phyloP scores from a whole-genome alignment of 768 basidiomycete genomes.

The Imleria badia region DNA sequence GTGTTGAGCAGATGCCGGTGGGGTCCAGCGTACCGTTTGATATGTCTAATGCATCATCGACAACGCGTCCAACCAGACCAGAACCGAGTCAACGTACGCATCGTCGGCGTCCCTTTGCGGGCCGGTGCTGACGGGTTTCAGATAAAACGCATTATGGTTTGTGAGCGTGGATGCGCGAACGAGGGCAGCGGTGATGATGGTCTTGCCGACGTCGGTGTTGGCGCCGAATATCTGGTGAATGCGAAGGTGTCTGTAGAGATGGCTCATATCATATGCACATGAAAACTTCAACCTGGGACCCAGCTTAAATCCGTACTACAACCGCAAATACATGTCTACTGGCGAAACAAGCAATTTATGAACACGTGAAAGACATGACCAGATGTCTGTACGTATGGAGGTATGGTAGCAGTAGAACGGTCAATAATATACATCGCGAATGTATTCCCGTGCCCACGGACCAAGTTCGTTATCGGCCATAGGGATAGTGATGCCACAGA shows the following conservation, averaged over 20 bases:
- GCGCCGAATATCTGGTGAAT: slow-evolving; percentile 93
- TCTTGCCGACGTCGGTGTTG: slow-evolving; percentile 96
- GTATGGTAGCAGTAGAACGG: slow-evolving; percentile 7
- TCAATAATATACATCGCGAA: slow-evolving; percentile 30
- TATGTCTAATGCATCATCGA: slow-evolving; percentile 50
- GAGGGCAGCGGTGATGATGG: slow-evolving; percentile 83
- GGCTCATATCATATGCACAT: slow-evolving; percentile 54
- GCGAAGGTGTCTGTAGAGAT: slow-evolving; percentile 82
- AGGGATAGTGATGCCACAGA: slow-evolving; percentile 39
- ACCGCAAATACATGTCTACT: slow-evolving; percentile 14
- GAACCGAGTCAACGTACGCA: slow-evolving; percentile 46
- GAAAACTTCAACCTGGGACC: neutral
- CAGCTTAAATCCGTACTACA: slow-evolving; percentile 20
- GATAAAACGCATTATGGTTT: slow-evolving; percentile 57
- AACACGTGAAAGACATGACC: slow-evolving; percentile 27
- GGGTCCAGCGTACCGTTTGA: slow-evolving; percentile 51
- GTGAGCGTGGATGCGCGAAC: slow-evolving; percentile 69
- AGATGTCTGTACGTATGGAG: slow-evolving; percentile 24
- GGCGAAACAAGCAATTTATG: slow-evolving; percentile 9
- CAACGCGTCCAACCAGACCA: neutral
- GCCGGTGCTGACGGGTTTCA: slow-evolving; percentile 94
- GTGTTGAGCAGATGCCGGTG: slow-evolving; percentile 46
- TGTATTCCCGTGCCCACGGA: slow-evolving; percentile 41
- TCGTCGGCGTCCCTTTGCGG: slow-evolving; percentile 80
- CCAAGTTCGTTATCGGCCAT: slow-evolving; percentile 37